These are phyloP conservation scores for Austroboletus novae-zelandiae DNA, from an alignment of 1,284 basidiomycete species.

Conservation along the genomic window DNA sequence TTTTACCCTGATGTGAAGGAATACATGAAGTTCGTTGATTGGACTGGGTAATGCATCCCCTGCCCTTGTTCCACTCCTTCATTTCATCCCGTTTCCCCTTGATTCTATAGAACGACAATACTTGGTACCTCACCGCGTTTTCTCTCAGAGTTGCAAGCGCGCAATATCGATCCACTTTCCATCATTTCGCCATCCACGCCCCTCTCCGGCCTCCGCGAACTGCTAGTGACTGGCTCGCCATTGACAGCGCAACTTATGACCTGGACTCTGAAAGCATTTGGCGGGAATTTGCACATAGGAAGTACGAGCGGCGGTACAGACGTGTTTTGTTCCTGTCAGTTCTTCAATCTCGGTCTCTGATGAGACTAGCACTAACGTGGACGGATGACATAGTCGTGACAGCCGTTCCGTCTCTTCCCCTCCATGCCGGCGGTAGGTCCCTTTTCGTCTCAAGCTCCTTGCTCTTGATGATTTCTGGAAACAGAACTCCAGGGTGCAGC, in stretches of 20 bases:
- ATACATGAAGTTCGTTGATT: constrained; percentile 59
- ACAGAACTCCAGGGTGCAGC: constrained; percentile 63
- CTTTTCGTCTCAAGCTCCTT: not conserved
- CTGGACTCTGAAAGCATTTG: constrained; percentile 73
- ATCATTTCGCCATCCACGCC: constrained; percentile 15
- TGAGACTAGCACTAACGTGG: not conserved
- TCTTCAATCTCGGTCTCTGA: not conserved
- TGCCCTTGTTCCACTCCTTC: not conserved
- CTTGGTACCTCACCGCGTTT: constrained; percentile 70
- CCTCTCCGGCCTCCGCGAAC: constrained; percentile 55
- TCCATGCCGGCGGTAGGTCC: constrained; percentile 52
- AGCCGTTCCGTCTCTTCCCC: constrained; percentile 42
- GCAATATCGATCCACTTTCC: constrained; percentile 52
- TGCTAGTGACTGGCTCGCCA: constrained; percentile 77
- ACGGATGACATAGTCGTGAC: constrained; percentile 44
- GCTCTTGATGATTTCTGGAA: not conserved
- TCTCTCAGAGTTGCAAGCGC: constrained; percentile 58
- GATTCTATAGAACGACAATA: constrained; percentile 47
- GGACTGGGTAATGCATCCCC: constrained; percentile 46
- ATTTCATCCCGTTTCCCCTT: not conserved
- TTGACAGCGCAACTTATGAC: constrained; percentile 78
- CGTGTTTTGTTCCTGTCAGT: constrained; percentile 67
- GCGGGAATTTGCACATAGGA: constrained; percentile 60
- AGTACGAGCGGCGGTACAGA: constrained; percentile 85
- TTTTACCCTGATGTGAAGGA: constrained; percentile 56